Conservation (phyloP, 768 basidiomycete species). For the Russula earlei region DNA sequence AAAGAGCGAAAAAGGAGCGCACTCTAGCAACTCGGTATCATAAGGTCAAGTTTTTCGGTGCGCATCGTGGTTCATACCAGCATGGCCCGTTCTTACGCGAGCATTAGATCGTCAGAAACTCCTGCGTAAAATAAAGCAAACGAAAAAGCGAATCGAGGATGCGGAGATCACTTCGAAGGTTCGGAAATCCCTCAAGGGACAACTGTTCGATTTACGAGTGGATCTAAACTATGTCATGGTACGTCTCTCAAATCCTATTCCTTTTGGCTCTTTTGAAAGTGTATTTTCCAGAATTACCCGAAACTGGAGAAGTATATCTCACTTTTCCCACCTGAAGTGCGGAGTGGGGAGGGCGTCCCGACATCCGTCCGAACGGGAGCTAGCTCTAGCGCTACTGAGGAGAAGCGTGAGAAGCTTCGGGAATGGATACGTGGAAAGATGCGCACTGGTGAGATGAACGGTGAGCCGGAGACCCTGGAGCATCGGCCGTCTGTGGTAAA, state of each 20-base stretch:
- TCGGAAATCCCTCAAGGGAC: conserved; percentile 32
- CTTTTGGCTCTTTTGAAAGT: not conserved
- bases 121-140: conserved; percentile 61
- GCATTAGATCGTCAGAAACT: conserved; percentile 78
- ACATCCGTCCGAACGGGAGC: not conserved
- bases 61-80: conserved; percentile 16
- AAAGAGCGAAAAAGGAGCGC: conserved; percentile 57
- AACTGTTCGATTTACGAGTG: conserved; percentile 58
- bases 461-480: conserved; percentile 45
- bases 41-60: conserved; percentile 91
- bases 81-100: not conserved
- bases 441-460: conserved; percentile 45
- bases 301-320: conserved; percentile 84
- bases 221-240: conserved; percentile 90
- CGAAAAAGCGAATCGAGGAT: conserved; percentile 43
- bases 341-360: conserved; percentile 24
- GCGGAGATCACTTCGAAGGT: conserved; percentile 31
- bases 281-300: conserved; percentile 59
- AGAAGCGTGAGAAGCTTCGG: conserved; percentile 49
- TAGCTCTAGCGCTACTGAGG: conserved; percentile 31
- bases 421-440: conserved; percentile 50
- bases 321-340: conserved; percentile 67
- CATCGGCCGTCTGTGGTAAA: not conserved
- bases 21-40: conserved; percentile 73
- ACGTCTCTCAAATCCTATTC: conserved; percentile 18